Evolutionary conservation across 768 basidiomycete species (phyloP).

Genomic region (Fomitopsis serialis): DNA sequence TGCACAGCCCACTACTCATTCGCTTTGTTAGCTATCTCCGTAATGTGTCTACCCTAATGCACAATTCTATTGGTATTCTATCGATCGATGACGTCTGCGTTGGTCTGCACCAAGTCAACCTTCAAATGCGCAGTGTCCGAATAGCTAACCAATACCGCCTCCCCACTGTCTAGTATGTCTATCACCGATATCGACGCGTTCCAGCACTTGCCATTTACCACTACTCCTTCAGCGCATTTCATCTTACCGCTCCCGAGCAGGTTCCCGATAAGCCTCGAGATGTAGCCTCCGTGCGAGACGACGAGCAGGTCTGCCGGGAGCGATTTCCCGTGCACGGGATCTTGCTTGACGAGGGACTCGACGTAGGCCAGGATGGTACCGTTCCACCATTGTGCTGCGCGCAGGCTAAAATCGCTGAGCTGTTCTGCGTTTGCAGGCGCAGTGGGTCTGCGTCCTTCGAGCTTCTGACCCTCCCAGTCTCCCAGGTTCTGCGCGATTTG

Average conservation of each 20-base stretch:
- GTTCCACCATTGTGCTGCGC: conserved; percentile 64
- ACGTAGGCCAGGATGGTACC: conserved; percentile 32
- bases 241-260: conserved; percentile 39
- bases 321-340: conserved; percentile 6
- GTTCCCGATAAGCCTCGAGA: conserved; percentile 44
- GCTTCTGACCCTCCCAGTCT: conserved; percentile 46
- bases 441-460: conserved; percentile 8
- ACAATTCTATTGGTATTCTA: background rate
- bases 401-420: conserved; percentile 33
- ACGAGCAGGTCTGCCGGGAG: conserved; percentile 45
- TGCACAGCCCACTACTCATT: background rate
- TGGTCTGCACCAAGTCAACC: conserved; percentile 33
- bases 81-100: conserved; percentile 38
- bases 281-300: conserved; percentile 64
- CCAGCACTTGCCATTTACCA: conserved; percentile 29
- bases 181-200: conserved; percentile 59
- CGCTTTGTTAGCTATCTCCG: background rate
- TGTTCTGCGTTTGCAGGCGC: conserved; percentile 30
- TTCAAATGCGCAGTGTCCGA: conserved; percentile 53
- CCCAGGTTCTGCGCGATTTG: conserved; percentile 47
- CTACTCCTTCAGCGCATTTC: conserved; percentile 27
- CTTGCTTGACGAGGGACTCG: background rate
- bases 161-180: conserved; percentile 38
- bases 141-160: conserved; percentile 43
- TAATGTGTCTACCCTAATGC: background rate